These are phyloP conservation scores for Niebla homalea DNA, from an alignment of 495 filamentous ascomycete genomes.

Conservation along the genomic window DNA sequence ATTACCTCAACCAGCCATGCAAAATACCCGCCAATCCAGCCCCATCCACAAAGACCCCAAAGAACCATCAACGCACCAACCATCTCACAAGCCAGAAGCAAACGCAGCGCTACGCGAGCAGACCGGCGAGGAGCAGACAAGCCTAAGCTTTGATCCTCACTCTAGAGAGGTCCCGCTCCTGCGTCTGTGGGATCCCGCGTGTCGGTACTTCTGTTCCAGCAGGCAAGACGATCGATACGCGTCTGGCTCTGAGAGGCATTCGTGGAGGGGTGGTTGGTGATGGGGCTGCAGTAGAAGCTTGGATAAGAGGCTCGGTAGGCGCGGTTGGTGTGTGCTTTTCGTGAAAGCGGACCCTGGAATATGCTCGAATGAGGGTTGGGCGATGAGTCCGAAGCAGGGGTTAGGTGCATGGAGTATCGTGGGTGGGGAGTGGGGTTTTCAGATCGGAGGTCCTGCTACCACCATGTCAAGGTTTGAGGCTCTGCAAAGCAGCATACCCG, in stretches of 20 bases:
- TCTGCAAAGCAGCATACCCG: background rate
- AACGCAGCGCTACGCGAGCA: background rate
- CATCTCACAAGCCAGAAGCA: conserved; percentile 4
- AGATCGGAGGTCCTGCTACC: too few species aligned
- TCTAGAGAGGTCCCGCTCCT: conserved; percentile 72
- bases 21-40: conserved; percentile 9
- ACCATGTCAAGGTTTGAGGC: too few species aligned
- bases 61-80: conserved; percentile 14
- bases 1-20: conserved; percentile 12
- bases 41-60: conserved; percentile 12
- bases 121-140: conserved; percentile 48
- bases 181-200: conserved; percentile 13
- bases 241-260: background rate
- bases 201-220: background rate
- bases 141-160: conserved; percentile 94
- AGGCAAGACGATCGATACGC: conserved; percentile 1
- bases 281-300: conserved; percentile 2
- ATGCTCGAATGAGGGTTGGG: conserved; percentile 1
- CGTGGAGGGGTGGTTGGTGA: conserved; percentile 5
- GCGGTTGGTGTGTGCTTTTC: background rate
- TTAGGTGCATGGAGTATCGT: background rate
- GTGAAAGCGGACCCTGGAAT: conserved; percentile 9
- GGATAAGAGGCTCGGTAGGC: background rate
- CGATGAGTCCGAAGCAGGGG: background rate
- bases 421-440: background rate